Conservation (phyloP, 1,139 yeast species). For the Sugiyamaella paludigena region DNA sequence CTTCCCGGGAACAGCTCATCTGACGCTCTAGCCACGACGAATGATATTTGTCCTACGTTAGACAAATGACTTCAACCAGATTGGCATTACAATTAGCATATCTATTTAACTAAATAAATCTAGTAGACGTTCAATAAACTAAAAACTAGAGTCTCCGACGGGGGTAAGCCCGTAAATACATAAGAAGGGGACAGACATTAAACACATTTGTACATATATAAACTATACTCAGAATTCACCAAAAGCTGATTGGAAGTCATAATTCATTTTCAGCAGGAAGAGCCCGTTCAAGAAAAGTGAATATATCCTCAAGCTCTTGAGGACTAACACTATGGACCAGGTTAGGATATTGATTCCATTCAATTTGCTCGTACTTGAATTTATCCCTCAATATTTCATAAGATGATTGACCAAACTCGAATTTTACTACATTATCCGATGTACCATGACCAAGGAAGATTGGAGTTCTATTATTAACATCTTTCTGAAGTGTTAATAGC, state of each 20-base stretch:
- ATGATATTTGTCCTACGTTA: too few species aligned
- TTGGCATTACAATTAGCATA: too few species aligned
- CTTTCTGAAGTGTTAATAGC: constrained; percentile 37
- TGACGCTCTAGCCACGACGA: too few species aligned
- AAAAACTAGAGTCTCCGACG: too few species aligned
- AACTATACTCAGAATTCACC: not conserved
- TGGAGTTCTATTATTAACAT: constrained; percentile 62
- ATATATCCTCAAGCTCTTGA: constrained; percentile 61
- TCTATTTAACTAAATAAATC: too few species aligned
- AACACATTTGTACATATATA: not conserved
- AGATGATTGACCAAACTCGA: constrained; percentile 49
- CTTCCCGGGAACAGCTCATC: too few species aligned
- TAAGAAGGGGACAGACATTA: not conserved
- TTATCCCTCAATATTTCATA: constrained; percentile 37
- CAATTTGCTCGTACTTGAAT: constrained; percentile 54
- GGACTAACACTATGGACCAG: constrained; percentile 67
- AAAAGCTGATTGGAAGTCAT: not conserved
- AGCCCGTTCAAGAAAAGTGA: constrained; percentile 47
- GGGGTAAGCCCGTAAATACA: too few species aligned
- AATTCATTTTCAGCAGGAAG: constrained; percentile 23
- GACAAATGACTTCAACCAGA: too few species aligned
- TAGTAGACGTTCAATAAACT: too few species aligned
- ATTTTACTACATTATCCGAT: constrained; percentile 62
- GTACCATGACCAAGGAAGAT: constrained; percentile 89
- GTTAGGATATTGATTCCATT: constrained; percentile 60